Evolutionary conservation across 495 filamentous ascomycete genomes (phyloP).

Genomic region (Podospora bellae-mahoneyi): DNA sequence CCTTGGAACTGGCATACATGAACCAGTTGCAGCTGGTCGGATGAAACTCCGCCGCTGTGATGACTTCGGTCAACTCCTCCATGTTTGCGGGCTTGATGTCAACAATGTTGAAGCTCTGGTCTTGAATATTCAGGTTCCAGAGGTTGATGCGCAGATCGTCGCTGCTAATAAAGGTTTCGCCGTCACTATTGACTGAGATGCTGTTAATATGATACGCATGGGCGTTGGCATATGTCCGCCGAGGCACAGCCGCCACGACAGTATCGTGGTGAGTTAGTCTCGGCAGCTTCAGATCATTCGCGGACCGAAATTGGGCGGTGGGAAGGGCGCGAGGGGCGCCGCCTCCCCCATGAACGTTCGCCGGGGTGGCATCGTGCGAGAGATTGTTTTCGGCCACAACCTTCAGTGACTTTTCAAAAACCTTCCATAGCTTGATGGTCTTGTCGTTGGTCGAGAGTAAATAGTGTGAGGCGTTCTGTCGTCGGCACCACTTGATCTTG

Average conservation of each 20-base stretch:
- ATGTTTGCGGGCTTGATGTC: slow-evolving; percentile 99
- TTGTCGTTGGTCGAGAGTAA: slow-evolving; percentile 98
- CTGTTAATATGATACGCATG: slow-evolving; percentile 99
- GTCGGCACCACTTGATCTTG: slow-evolving; percentile 99
- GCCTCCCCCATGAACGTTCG: slow-evolving; percentile 68
- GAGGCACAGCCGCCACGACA: slow-evolving; percentile 92
- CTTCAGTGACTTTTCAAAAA: slow-evolving; percentile 98
- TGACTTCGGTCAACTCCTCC: slow-evolving; percentile 98
- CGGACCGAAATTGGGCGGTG: slow-evolving; percentile 69
- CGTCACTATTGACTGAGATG: slow-evolving; percentile 98
- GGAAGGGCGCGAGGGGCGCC: slow-evolving; percentile 65
- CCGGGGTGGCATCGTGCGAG: slow-evolving; percentile 87
- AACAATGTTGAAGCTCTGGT: slow-evolving; percentile 99
- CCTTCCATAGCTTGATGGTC: slow-evolving; percentile 99
- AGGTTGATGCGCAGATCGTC: slow-evolving; percentile 97
- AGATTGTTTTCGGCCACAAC: slow-evolving; percentile 99
- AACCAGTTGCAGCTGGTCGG: slow-evolving; percentile 98
- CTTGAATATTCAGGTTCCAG: slow-evolving; percentile 98
- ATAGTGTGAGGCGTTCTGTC: slow-evolving; percentile 97
- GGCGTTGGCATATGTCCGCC: slow-evolving; percentile 94
- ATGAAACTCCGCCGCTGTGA: slow-evolving; percentile 97
- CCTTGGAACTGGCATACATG: slow-evolving; percentile 99
- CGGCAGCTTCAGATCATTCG: slow-evolving; percentile 84
- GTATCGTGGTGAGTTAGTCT: slow-evolving; percentile 97
- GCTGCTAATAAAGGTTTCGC: slow-evolving; percentile 98